Base-by-base conservation (phyloP, 352 stramenopile genomes). In the Lagenidium sp. region DNA sequence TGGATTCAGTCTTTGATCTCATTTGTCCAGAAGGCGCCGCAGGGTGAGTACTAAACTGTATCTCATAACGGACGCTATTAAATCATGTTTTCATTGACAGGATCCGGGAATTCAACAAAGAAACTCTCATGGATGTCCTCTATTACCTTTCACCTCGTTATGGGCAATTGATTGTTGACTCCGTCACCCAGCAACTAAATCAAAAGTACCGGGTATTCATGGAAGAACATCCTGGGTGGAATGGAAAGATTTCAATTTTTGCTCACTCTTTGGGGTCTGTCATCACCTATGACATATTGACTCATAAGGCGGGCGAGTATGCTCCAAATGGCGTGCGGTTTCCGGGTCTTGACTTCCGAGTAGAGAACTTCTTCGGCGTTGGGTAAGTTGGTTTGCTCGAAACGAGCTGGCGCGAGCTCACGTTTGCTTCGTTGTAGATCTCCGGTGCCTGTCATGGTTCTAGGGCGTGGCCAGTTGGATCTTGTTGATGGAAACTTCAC, bases 51-150 rank as follows among this genome's bases (percentile, higher is more conserved):
- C n/a, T n/a, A n/a, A n/a, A n/a, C n/a, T n/a, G n/a, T n/a, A n/a
- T n/a, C n/a, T n/a, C n/a, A n/a, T n/a, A n/a, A n/a, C n/a, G n/a
- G n/a, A n/a, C n/a, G n/a, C n/a, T n/a, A n/a, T n/a, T n/a, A n/a
- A n/a, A n/a, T n/a, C n/a, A n/a, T n/a, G n/a, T 10, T 23, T 16
- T n/a, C 20, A 22, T 8, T 4, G 21, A 6, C 50, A 90, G 81
- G 28, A 87, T 97, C 53, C 71, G 89, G 30, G 70, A 95, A 23
- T 97, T 97, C 53, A 95, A 85, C 51, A 97, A 97, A 52, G 87
- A 96, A 57, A 96, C 89, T 0, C 65, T 97, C 24, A 94, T 97
- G 80, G 89, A 97, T 42, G 77, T 96, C n/a, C 53, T 97, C 4
- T 97, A 95, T 39, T 97, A 96, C 60, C 63, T 97, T 53, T 94